A percentile compares a stretch with the other conserved stretches of the same genome.
These are phyloP conservation scores for Hericium alpestre DNA, from an alignment of 768 basidiomycete genomes.

Conservation along the genomic window DNA sequence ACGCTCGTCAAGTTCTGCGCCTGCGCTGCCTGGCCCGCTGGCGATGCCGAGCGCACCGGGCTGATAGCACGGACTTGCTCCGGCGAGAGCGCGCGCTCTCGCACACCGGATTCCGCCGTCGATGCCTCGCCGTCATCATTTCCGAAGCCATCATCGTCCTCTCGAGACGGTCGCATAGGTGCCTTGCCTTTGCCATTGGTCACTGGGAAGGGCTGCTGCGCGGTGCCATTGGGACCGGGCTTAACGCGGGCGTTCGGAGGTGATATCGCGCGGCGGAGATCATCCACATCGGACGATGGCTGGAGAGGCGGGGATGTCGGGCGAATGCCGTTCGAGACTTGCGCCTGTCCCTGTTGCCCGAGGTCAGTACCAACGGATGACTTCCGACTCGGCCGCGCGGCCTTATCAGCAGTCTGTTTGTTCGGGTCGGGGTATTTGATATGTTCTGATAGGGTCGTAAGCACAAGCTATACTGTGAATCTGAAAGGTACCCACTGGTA, in stretches of 20 bases:
- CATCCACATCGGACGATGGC: slow-evolving; percentile 37
- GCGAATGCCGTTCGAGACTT: slow-evolving; percentile 30
- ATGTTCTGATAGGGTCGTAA: slow-evolving; percentile 42
- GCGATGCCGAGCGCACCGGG: slow-evolving; percentile 45
- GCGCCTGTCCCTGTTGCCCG: slow-evolving; percentile 7
- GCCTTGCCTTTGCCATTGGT: slow-evolving; percentile 34
- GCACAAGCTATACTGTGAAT: neutral
- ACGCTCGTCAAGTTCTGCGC: slow-evolving; percentile 43
- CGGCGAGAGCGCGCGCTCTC: slow-evolving; percentile 46
- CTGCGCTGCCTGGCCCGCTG: slow-evolving; percentile 18
- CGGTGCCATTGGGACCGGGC: slow-evolving; percentile 32
- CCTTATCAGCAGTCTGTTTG: slow-evolving; percentile 19
- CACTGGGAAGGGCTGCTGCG: slow-evolving; percentile 22
- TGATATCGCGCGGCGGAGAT: slow-evolving; percentile 56
- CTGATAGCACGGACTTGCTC: slow-evolving; percentile 51
- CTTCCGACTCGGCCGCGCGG: slow-evolving; percentile 30
- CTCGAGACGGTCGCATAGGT: slow-evolving; percentile 38
- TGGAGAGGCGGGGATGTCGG: slow-evolving; percentile 55
- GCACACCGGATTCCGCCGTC: slow-evolving; percentile 30
- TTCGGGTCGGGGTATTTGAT: slow-evolving; percentile 78
- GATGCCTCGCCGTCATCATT: slow-evolving; percentile 46
- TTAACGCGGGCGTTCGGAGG: slow-evolving; percentile 38
- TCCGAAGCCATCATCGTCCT: slow-evolving; percentile 37
- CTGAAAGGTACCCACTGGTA: slow-evolving; percentile 59
- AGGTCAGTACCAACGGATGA: slow-evolving; percentile 26